Evolutionary conservation across 106 monocot genomes (phyloP).

Genomic region (Triglochin maritima): DNA sequence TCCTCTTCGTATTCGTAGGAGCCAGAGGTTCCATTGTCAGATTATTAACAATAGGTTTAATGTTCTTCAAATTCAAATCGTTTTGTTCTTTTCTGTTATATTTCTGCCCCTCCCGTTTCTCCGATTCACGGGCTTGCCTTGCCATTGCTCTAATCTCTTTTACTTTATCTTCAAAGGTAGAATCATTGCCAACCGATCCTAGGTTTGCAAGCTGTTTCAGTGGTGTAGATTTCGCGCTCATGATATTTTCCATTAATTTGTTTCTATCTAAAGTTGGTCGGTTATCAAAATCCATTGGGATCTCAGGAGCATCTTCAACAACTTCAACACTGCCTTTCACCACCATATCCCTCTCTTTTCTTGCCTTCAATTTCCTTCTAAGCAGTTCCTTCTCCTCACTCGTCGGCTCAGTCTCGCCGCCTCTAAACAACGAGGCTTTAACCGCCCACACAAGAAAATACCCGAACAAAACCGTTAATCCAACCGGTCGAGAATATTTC

Average conservation of each 20-base stretch:
- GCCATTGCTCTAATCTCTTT: conserved; percentile 52
- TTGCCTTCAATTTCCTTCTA: conserved; percentile 58
- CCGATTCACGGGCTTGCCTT: conserved; percentile 36
- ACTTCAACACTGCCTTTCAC: conserved; percentile 41
- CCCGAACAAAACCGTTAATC: conserved; percentile 23
- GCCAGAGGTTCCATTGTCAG: neutral
- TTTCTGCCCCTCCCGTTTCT: conserved; percentile 15
- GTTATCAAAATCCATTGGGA: conserved; percentile 4
- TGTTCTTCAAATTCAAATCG: conserved; percentile 4
- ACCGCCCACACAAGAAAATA: conserved; percentile 25
- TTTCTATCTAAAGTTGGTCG: conserved; percentile 52
- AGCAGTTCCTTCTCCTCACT: conserved; percentile 62
- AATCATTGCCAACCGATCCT: neutral
- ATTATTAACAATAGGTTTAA: neutral
- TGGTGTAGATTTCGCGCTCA: conserved; percentile 11
- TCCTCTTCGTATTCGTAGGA: neutral
- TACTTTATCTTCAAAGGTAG: conserved; percentile 44
- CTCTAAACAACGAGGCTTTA: conserved; percentile 18
- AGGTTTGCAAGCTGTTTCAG: neutral
- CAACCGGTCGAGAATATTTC: conserved; percentile 23
- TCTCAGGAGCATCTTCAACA: conserved; percentile 19
- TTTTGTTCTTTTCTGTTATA: conserved; percentile 7
- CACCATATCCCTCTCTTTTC: conserved; percentile 33
- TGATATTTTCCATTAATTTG: conserved; percentile 40
- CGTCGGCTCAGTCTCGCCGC: conserved; percentile 22